These are phyloP conservation scores for Ceratobasidium sp. DNA, from an alignment of 1,284 basidiomycete species.

Conservation along the genomic window DNA sequence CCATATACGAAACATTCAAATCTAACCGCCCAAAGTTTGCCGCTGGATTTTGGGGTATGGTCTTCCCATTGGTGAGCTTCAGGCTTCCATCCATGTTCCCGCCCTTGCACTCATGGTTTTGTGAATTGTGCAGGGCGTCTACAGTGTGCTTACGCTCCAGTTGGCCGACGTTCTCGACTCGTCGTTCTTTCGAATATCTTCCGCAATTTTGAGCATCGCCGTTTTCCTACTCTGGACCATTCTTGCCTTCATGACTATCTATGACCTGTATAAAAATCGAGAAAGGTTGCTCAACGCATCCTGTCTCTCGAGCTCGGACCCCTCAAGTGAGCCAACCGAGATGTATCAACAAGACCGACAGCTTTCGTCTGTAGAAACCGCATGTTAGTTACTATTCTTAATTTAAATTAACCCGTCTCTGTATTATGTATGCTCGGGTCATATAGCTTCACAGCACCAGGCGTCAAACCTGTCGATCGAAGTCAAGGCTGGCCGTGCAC, in stretches of 20 bases:
- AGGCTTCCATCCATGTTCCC: not conserved
- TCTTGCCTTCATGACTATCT: conserved; percentile 9
- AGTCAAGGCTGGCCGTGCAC: not conserved
- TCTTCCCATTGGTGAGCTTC: conserved; percentile 17
- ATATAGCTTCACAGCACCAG: no score
- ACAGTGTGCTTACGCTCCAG: conserved; percentile 7
- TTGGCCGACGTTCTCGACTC: conserved; percentile 19
- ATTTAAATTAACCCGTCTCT: no score
- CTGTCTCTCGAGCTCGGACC: not conserved
- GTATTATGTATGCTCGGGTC: no score
- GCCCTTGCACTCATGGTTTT: no score
- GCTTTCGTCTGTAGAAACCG: not conserved
- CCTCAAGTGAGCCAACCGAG: not conserved
- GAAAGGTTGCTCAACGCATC: conserved; percentile 14
- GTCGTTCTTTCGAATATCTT: conserved; percentile 11
- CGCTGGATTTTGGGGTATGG: conserved; percentile 28
- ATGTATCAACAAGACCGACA: not conserved
- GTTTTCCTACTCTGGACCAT: conserved; percentile 12
- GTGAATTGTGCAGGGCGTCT: conserved; percentile 10
- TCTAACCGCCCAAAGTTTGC: conserved; percentile 26
- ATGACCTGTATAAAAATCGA: not conserved
- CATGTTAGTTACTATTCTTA: not conserved
- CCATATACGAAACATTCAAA: conserved; percentile 8
- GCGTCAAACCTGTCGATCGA: not conserved
- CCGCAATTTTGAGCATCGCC: not conserved